Evolutionary conservation across 2,329 filamentous ascomycete species (phyloP).

Genomic region (Onygena corvina): DNA sequence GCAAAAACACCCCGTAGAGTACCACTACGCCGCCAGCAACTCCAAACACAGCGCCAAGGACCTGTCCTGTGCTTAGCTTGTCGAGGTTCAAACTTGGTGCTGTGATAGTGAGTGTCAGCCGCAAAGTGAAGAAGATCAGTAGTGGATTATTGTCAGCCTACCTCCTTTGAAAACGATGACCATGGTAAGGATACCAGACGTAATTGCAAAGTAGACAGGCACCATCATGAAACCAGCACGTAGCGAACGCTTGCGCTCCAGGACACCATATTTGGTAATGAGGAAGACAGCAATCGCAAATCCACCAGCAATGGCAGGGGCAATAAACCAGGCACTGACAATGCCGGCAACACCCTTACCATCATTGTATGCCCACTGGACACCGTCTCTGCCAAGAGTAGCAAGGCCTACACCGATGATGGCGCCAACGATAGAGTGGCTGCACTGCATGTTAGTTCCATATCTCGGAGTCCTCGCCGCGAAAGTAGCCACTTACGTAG

Average conservation of each 20-base stretch:
- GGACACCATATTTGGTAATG: conserved; percentile 39
- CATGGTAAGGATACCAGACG: conserved; percentile 41
- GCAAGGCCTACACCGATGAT: conserved; percentile 26
- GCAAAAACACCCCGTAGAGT: conserved; percentile 27
- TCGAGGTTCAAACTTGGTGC: conserved; percentile 18
- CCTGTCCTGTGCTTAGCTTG: conserved; percentile 22
- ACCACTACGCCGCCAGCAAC: conserved; percentile 25
- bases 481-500: conserved; percentile 18
- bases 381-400: conserved; percentile 19
- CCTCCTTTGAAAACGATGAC: conserved; percentile 40
- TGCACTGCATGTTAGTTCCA: neutral
- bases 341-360: conserved; percentile 37
- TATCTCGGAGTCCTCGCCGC: neutral
- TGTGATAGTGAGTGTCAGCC: neutral
- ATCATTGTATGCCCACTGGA: conserved; percentile 34
- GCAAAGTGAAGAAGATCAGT: neutral
- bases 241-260: conserved; percentile 39
- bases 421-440: conserved; percentile 30
- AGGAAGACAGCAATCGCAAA: conserved; percentile 42
- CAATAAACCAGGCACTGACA: conserved; percentile 39
- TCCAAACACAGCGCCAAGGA: conserved; percentile 23
- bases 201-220: conserved; percentile 40
- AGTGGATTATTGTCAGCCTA: conserved; percentile 32
- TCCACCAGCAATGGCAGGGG: conserved; percentile 37
- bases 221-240: conserved; percentile 40